Percentiles rank a stretch among this genome's conserved stretches.
phyloP scores from a whole-genome alignment of 192 early-diverging fungal species.

The Kickxella alabastrina region DNA sequence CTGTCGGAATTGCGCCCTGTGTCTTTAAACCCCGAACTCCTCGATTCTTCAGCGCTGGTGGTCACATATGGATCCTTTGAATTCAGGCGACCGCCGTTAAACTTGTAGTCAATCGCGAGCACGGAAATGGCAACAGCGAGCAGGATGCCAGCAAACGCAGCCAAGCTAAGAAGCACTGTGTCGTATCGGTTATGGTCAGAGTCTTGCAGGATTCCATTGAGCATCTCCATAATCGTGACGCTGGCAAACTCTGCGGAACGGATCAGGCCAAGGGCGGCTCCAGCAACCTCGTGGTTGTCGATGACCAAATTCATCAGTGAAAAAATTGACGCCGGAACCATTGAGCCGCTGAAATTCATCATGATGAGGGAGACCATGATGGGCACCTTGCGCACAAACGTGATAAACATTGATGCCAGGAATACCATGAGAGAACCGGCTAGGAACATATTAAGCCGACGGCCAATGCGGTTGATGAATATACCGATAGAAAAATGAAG shows the following conservation, averaged over 20 bases:
- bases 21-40: too few relatives aligned
- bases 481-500: slow-evolving; percentile 54
- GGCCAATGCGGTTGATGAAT: slow-evolving; percentile 55
- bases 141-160: slow-evolving; percentile 35
- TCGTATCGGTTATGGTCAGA: slow-evolving; percentile 50
- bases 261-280: slow-evolving; percentile 49
- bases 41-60: too few relatives aligned
- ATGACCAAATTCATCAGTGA: slow-evolving; percentile 48
- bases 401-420: slow-evolving; percentile 36
- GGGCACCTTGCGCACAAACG: slow-evolving; percentile 33
- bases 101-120: slow-evolving; percentile 19
- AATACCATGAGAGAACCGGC: slow-evolving; percentile 35
- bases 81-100: slow-evolving; percentile 32
- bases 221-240: slow-evolving; percentile 52
- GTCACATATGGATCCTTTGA: slow-evolving; percentile 33
- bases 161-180: slow-evolving; percentile 42
- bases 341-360: slow-evolving; percentile 41
- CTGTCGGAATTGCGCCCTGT: too few relatives aligned
- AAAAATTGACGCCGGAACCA: slow-evolving; percentile 45
- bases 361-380: slow-evolving; percentile 35
- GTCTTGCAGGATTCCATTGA: slow-evolving; percentile 51
- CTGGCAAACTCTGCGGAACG: slow-evolving; percentile 51
- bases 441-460: slow-evolving; percentile 46
- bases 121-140: slow-evolving; percentile 28
- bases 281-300: slow-evolving; percentile 46